phyloP scores from a whole-genome alignment of 352 stramenopile genomes.

The Phytophthora sp. region DNA sequence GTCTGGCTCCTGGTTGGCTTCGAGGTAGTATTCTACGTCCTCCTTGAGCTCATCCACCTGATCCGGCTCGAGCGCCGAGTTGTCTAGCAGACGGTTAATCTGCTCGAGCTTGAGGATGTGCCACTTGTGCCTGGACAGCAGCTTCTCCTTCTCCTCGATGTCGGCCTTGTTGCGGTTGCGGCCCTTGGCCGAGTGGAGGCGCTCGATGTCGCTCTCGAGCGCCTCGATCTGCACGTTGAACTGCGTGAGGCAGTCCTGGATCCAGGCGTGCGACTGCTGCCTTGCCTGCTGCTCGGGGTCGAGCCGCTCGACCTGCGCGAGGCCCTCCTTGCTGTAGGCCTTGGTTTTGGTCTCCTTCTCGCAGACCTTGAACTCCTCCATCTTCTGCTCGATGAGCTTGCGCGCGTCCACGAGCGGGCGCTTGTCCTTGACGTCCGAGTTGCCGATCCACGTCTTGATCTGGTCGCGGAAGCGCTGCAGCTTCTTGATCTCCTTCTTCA shows the following conservation, averaged over 20 bases:
- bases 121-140: slow-evolving; percentile 94
- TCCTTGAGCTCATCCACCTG: slow-evolving; percentile 97
- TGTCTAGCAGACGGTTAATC: slow-evolving; percentile 98
- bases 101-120: slow-evolving; percentile 98
- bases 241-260: slow-evolving; percentile 80
- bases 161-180: slow-evolving; percentile 95
- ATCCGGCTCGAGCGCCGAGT: slow-evolving; percentile 93
- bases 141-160: slow-evolving; percentile 92
- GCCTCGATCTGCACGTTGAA: slow-evolving; percentile 92
- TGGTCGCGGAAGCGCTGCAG: slow-evolving; percentile 98
- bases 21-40: slow-evolving; percentile 98
- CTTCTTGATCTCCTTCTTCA: slow-evolving; percentile 99
- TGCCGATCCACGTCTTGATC: slow-evolving; percentile 99
- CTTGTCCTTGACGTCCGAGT: slow-evolving; percentile 99
- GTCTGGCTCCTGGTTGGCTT: slow-evolving; percentile 93
- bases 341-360: slow-evolving; percentile 99
- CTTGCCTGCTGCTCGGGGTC: slow-evolving; percentile 88
- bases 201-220: slow-evolving; percentile 83
- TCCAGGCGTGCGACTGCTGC: slow-evolving; percentile 84
- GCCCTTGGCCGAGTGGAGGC: slow-evolving; percentile 86
- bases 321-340: slow-evolving; percentile 98
- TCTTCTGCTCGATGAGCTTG: slow-evolving; percentile 98
- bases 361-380: slow-evolving; percentile 99
- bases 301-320: slow-evolving; percentile 94
- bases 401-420: slow-evolving; percentile 81